Base-by-base conservation (phyloP, 139 green algal species). In the Volvox africanus region DNA sequence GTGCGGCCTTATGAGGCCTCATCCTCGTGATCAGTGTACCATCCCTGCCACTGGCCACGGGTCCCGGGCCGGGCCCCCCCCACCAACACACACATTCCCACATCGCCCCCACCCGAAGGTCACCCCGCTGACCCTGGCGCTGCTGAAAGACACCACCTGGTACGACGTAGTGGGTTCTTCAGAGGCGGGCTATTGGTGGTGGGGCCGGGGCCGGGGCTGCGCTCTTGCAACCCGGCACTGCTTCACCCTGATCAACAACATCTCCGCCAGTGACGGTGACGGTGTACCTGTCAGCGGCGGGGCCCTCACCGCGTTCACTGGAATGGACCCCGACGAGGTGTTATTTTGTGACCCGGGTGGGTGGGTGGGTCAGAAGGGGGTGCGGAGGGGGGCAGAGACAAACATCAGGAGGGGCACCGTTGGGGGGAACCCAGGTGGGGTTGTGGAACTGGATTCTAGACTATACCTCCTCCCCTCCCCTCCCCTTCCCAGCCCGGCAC, bases 321-420 rank as follows among this genome's bases (percentile, higher is more conserved):
- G 44, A 55, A 55, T 24, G 78, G 36, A 44, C 13, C 19, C 20
- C 78, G 82, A 28, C 1, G 65, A 55, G 32, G 16, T 67, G 67
- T 65, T 89, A 21, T 44, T 89, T 35, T 89, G 83, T n/a, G 67
- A 89, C 62, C 68, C 83, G 0, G 67, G 83, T 89, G 68, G 24
- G 83, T 68, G 6, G 61, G 61, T 18, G 0, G 20, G 44, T 55
- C 44, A 55, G 9, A 55, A 9, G 44, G 44, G 44, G n/a, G n/a
- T n/a, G 44, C 44, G 44, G 44, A 55, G 44, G 9, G 44, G 9
- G 44, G 44, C 9, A 9, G 9, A 55, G 44, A 55, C 44, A 9
- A 55, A 55, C 9, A 55, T 55, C 44, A 55, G 44, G 44, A 55
- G 9, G 5, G 9, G 44, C 5, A 9, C 44, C 9, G 44, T 9